phyloP scores from a whole-genome alignment of 1,284 basidiomycete genomes.

The Tilletia setariae region DNA sequence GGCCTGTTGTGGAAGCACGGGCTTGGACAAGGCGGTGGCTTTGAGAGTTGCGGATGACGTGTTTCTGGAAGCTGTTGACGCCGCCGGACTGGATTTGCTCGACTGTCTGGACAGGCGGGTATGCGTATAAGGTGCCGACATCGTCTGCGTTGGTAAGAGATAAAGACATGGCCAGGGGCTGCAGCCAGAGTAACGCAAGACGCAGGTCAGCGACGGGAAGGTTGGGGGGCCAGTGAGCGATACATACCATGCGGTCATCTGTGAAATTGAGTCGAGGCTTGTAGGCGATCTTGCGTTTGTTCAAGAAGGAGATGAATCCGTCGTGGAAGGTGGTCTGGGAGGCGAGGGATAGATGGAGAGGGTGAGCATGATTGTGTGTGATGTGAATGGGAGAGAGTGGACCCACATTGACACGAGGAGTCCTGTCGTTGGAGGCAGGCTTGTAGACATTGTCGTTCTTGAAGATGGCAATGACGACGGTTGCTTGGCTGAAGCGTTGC shows the following conservation, averaged over 20 bases:
- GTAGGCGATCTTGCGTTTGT: constrained; percentile 20
- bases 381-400: not conserved
- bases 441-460: not conserved
- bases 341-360: not conserved
- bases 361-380: not conserved
- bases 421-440: not conserved
- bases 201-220: not conserved
- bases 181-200: not conserved
- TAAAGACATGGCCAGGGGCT: constrained; percentile 29
- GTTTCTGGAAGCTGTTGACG: constrained; percentile 21
- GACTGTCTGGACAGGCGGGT: constrained; percentile 31
- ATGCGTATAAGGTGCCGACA: constrained; percentile 26
- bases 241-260: constrained; percentile 28
- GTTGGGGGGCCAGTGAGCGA: not conserved
- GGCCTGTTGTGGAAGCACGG: constrained; percentile 3
- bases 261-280: constrained; percentile 32
- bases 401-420: not conserved
- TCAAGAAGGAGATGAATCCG: not conserved
- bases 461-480: too few relatives aligned
- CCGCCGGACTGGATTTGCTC: constrained; percentile 27
- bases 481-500: too few relatives aligned
- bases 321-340: constrained; percentile 1
- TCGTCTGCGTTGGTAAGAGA: constrained; percentile 32
- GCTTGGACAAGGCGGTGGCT: not conserved
- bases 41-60: constrained; percentile 14